A percentile compares a stretch with the other conserved stretches of the same genome.
These are phyloP conservation scores for Ustilaginoidea virens DNA, from an alignment of 2,329 filamentous ascomycete species.

Conservation along the genomic window DNA sequence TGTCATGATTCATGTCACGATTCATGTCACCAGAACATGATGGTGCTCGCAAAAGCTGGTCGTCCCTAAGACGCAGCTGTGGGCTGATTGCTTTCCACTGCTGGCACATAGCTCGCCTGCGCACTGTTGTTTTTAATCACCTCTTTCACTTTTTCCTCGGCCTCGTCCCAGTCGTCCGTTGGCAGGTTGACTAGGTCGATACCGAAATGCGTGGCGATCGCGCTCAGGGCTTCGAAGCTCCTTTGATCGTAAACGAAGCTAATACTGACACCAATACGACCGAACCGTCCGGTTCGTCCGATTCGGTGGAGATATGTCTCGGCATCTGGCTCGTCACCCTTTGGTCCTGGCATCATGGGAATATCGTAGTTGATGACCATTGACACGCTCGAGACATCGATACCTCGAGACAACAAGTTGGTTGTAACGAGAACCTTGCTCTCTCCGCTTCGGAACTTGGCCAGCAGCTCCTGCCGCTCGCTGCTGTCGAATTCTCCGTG, in stretches of 20 bases:
- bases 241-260: slow-evolving; percentile 81
- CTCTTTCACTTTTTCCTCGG: slow-evolving; percentile 67
- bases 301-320: slow-evolving; percentile 98
- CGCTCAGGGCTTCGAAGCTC: slow-evolving; percentile 63
- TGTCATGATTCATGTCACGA: no score
- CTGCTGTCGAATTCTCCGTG: slow-evolving; percentile 76
- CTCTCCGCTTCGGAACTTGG: slow-evolving; percentile 70
- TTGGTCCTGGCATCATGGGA: slow-evolving; percentile 40
- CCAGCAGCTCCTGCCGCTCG: slow-evolving; percentile 70
- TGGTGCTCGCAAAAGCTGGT: slow-evolving; percentile 6
- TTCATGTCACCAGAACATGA: slow-evolving; percentile 1
- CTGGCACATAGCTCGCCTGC: slow-evolving; percentile 36
- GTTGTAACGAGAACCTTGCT: slow-evolving; percentile 97
- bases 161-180: slow-evolving; percentile 78
- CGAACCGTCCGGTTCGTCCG: slow-evolving; percentile 90
- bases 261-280: slow-evolving; percentile 88
- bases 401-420: slow-evolving; percentile 89
- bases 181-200: slow-evolving; percentile 71
- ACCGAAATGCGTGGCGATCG: slow-evolving; percentile 67
- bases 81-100: slow-evolving; percentile 22
- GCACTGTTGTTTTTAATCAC: slow-evolving; percentile 60
- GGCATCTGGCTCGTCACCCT: slow-evolving; percentile 73
- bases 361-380: slow-evolving; percentile 98
- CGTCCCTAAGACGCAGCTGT: slow-evolving; percentile 14
- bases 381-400: slow-evolving; percentile 80